Evolutionary conservation across 192 early-diverging fungal genomes (phyloP), one percentile per base, ranked within the genome.

Genomic region (Backusella westeae): DNA sequence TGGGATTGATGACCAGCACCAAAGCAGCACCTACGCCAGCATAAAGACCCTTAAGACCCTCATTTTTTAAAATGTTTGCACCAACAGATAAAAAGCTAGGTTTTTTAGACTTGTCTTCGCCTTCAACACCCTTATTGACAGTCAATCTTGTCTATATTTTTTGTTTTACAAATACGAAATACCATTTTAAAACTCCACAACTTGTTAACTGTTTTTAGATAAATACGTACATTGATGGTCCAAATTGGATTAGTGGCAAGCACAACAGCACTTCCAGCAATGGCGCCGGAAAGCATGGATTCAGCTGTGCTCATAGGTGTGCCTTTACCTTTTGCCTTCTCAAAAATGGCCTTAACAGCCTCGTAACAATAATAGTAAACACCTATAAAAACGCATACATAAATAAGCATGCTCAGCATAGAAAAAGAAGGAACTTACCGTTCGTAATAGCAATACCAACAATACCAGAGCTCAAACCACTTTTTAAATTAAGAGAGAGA

Each of bases 1-100:
- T 96, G 53, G 98, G 98, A 87, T 99, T 99, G 87, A 95, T 96
- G 65, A 99, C 98, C 83, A 99, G 87, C 71, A 99, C 94, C 78
- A 99, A 88, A 56, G 98, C 98, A 39, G 98, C 97, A 39, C 93
- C 82, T 35, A 98, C 89, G 44, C 98, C 98, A 75, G 93, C 90
- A 90, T 91, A 99, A 85, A 99, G 93, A 12, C 94, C 92, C 69
- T 86, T 76, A 71, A 94, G 66, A 44, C 98, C 98, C 59, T 97
- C 96, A 66, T 97, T 93, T 63, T 92, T 90, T 77, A 96, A 85
- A 74, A 99, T 97, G 79, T 92, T 87, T 34, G 84, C 65, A n/a
- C 92, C 86, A 15, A 86, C 83, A 69, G 75, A 71, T 8, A 91
- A 78, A 23, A 66, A 66, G 35, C 63, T 74, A 3, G 34, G 71